These are phyloP conservation scores for Ceratocystis eucalypticola DNA, from an alignment of 2,329 filamentous ascomycete species.

Conservation along the genomic window DNA sequence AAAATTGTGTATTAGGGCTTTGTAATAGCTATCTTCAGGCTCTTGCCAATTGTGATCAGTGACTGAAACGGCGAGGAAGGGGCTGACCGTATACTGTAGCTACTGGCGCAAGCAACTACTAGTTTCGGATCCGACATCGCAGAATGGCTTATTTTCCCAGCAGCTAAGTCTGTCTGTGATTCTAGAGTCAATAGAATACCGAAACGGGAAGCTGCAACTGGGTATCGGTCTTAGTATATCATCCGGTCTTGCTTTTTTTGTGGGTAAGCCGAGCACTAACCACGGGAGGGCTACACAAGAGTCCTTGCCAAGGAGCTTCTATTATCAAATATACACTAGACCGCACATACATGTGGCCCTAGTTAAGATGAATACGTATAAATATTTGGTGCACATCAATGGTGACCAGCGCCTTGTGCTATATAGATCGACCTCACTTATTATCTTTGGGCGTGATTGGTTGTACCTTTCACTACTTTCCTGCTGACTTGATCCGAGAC, in stretches of 20 bases:
- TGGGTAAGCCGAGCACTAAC: neutral
- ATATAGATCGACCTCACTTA: too few species aligned
- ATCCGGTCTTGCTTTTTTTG: neutral
- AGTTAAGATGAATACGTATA: too few species aligned
- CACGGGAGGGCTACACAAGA: too few species aligned
- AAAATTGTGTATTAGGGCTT: neutral
- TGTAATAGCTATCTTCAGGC: neutral
- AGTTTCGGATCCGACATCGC: neutral
- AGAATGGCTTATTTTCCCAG: neutral
- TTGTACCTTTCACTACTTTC: neutral
- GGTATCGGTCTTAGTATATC: too few species aligned
- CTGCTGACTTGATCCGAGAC: neutral
- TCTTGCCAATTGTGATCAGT: neutral
- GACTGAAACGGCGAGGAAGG: neutral
- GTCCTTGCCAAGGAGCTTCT: too few species aligned
- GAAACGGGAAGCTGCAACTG: too few species aligned
- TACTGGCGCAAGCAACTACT: neutral
- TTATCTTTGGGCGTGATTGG: too few species aligned
- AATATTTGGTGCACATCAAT: too few species aligned
- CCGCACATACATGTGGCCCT: neutral
- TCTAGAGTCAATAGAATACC: neutral
- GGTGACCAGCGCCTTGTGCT: too few species aligned
- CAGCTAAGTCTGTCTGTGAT: too few species aligned
- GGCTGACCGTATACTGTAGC: neutral
- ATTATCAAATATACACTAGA: too few species aligned